Evolutionary conservation across 768 basidiomycete genomes (phyloP), one percentile per base, ranked within the genome.

Genomic region (Trametes sanguinea): DNA sequence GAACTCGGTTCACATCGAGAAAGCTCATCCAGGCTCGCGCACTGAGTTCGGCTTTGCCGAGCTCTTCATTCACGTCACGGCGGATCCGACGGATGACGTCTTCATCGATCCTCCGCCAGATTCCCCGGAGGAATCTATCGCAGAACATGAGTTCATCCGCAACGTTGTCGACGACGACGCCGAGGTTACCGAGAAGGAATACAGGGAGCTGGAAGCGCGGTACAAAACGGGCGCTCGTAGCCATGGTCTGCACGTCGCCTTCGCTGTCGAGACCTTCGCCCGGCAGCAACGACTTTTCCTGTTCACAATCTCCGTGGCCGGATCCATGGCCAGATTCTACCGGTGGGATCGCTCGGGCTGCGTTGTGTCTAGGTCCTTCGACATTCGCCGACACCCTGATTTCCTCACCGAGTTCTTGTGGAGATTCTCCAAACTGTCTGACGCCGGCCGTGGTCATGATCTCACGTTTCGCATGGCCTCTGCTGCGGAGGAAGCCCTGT

Each of bases 341-440:
- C 68, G 71, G 2, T 67, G 69, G 61, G 77, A 78, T 57, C 69
- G 76, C 3, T 59, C 73, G 4, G 77, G 74, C 7, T 67, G 63
- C 2, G 62, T 77, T 13, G 73, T 76, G 5, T 67, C 75, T 1
- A 56, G 57, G 30, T 27, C 53, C 0, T 75, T 77, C 65, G 62
- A 74, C 53, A 71, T 69, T 39, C 46, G 60, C 2, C 11, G 65
- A 9, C 32, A 71, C 2, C 63, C 66, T 8, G 52, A 63, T 10
- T n/a, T 62, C 0, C 64, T 78, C 3, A 53, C 66, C 3, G 68
- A 73, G 10, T 77, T 75, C 53, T 53, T 77, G 13, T 72, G 68
- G 67, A 68, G 70, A 6, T 76, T 74, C 54, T 48, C 62, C 17
- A 51, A 61, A 16, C 50, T 68, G 1, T 63, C 61, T 0, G n/a